phyloP scores from a whole-genome alignment of 192 early-diverging fungal genomes.

The Podila epigama region DNA sequence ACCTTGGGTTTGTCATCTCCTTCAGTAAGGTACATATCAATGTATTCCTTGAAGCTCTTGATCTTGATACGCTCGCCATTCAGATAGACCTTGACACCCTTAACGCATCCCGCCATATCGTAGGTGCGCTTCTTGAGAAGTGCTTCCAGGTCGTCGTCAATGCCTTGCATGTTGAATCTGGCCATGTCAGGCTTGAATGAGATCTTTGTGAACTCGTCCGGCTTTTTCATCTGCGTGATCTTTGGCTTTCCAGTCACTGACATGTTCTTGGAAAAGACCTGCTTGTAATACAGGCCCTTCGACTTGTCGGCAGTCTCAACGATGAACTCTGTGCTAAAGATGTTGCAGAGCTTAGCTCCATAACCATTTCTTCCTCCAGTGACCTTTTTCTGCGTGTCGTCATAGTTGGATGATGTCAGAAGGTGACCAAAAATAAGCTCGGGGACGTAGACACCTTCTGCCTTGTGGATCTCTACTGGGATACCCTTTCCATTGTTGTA shows the following conservation, averaged over 20 bases:
- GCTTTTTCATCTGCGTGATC: slow-evolving; percentile 70
- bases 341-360: slow-evolving; percentile 95
- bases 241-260: slow-evolving; percentile 73
- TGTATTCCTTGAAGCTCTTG: slow-evolving; percentile 91
- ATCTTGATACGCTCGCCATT: slow-evolving; percentile 85
- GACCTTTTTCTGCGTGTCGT: slow-evolving; percentile 93
- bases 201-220: slow-evolving; percentile 89
- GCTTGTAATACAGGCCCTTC: slow-evolving; percentile 77
- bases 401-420: slow-evolving; percentile 96
- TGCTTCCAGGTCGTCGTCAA: slow-evolving; percentile 89
- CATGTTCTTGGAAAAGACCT: slow-evolving; percentile 95
- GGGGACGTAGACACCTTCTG: slow-evolving; percentile 91
- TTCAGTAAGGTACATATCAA: slow-evolving; percentile 73
- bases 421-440: slow-evolving; percentile 98
- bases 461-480: slow-evolving; percentile 90
- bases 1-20: slow-evolving; percentile 53
- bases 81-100: slow-evolving; percentile 85
- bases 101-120: slow-evolving; percentile 89
- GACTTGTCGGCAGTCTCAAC: slow-evolving; percentile 89
- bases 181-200: slow-evolving; percentile 93
- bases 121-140: slow-evolving; percentile 92
- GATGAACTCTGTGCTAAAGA: slow-evolving; percentile 93
- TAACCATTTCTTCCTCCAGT: slow-evolving; percentile 97
- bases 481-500: slow-evolving; percentile 96
- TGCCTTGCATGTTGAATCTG: slow-evolving; percentile 86